Percentiles rank a stretch among this genome's conserved stretches.
Evolutionary conservation across 352 stramenopile species (phyloP).

Genomic region (Phytopythium litorale): DNA sequence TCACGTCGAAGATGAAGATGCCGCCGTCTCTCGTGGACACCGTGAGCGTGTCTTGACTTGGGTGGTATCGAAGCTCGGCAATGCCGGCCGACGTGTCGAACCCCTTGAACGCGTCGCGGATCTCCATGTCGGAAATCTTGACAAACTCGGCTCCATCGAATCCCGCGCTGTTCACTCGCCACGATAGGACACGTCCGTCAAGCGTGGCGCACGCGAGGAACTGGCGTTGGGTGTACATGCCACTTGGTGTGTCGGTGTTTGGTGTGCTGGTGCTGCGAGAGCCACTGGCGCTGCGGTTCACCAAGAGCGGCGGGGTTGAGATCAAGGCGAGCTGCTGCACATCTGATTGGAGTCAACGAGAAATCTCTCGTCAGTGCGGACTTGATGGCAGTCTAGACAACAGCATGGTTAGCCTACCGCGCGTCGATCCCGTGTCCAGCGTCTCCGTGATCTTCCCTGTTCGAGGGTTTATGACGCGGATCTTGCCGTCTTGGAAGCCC

Average conservation of each 20-base stretch:
- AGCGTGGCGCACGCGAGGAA: slow-evolving; percentile 55
- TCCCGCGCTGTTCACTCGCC: slow-evolving; percentile 32
- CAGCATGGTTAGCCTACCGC: slow-evolving; percentile 18
- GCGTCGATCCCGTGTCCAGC: slow-evolving; percentile 54
- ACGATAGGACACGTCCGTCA: slow-evolving; percentile 58
- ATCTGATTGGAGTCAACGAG: slow-evolving; percentile 18
- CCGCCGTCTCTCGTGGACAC: slow-evolving; percentile 58
- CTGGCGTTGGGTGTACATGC: slow-evolving; percentile 28
- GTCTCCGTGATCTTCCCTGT: slow-evolving; percentile 55
- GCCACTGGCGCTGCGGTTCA: slow-evolving; percentile 28
- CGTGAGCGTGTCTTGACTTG: slow-evolving; percentile 51
- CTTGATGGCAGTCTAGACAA: neutral
- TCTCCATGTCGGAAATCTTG: slow-evolving; percentile 58
- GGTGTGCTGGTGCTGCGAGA: slow-evolving; percentile 12
- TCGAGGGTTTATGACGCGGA: slow-evolving; percentile 63
- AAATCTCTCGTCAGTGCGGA: neutral
- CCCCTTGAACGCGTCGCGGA: slow-evolving; percentile 50
- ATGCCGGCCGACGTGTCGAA: slow-evolving; percentile 58
- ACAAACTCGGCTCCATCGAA: slow-evolving; percentile 32
- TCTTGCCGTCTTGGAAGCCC: slow-evolving; percentile 70
- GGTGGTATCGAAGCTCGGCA: slow-evolving; percentile 59
- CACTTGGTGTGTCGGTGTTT: slow-evolving; percentile 12
- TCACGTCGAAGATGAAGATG: slow-evolving; percentile 66
- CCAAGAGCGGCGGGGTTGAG: slow-evolving; percentile 32
- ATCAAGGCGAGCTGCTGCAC: slow-evolving; percentile 67